Conservation (phyloP, 768 basidiomycete species). For the Boletellus ananiceps region DNA sequence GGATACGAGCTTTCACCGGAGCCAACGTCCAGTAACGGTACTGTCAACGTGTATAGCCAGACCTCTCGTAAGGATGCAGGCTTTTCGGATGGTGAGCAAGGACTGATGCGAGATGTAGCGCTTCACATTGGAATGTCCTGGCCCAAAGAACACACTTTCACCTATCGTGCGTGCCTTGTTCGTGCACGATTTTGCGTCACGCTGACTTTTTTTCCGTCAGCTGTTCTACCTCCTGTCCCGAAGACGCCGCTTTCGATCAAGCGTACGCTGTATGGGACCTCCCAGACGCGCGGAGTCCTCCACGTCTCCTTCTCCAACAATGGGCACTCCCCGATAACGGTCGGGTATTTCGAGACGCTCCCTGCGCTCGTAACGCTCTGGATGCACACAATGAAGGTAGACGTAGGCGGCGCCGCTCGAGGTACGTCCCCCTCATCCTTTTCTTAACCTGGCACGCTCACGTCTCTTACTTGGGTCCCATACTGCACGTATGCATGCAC, state of each 20-base stretch:
- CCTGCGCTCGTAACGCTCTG: slow-evolving; percentile 91
- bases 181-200: background rate
- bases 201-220: slow-evolving; percentile 24
- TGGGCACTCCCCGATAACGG: slow-evolving; percentile 40
- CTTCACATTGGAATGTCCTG: slow-evolving; percentile 57
- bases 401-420: slow-evolving; percentile 42
- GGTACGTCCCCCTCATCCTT: slow-evolving; percentile 29
- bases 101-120: slow-evolving; percentile 26
- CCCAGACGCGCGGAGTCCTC: slow-evolving; percentile 74
- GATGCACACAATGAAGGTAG: slow-evolving; percentile 67
- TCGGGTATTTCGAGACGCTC: slow-evolving; percentile 82
- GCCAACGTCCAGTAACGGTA: slow-evolving; percentile 35
- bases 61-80: slow-evolving; percentile 34
- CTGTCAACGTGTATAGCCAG: slow-evolving; percentile 46
- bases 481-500: background rate
- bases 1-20: slow-evolving; percentile 51
- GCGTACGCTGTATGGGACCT: slow-evolving; percentile 68
- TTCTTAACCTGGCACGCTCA: background rate
- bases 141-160: slow-evolving; percentile 46
- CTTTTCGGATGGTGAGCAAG: background rate
- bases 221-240: slow-evolving; percentile 34
- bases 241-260: slow-evolving; percentile 53
- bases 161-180: slow-evolving; percentile 46
- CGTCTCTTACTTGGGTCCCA: too few species aligned
- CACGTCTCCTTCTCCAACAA: slow-evolving; percentile 61